Conservation (phyloP, 768 basidiomycete species). For the Macrolepiota dolichaula region DNA sequence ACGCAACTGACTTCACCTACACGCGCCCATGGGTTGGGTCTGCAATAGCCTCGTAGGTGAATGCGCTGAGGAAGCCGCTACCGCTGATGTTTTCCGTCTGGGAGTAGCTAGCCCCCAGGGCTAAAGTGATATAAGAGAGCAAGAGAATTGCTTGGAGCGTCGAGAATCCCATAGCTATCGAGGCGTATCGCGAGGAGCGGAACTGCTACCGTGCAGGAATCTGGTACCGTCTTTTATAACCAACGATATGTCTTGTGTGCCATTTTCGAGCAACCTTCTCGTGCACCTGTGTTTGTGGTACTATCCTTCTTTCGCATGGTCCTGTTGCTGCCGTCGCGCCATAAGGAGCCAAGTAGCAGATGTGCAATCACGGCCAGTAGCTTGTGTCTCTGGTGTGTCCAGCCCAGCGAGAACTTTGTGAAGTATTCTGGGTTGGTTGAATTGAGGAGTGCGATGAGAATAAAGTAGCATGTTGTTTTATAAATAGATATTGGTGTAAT, state of each 20-base stretch:
- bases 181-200: neutral
- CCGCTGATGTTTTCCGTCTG: conserved; percentile 43
- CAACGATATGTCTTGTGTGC: neutral
- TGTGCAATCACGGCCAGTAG: neutral
- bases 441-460: neutral
- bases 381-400: neutral
- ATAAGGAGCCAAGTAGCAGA: conserved; percentile 3
- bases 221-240: neutral
- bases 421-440: neutral
- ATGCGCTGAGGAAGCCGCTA: conserved; percentile 46
- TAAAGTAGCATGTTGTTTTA: neutral
- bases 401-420: neutral
- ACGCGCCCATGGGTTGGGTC: conserved; percentile 71
- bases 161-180: neutral
- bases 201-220: neutral
- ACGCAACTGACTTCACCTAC: conserved; percentile 28
- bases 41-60: conserved; percentile 42
- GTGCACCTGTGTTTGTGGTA: neutral
- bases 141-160: conserved; percentile 15
- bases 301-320: neutral
- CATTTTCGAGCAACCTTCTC: neutral
- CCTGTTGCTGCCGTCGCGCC: neutral
- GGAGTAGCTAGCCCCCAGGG: conserved; percentile 42
- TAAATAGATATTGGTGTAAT: conserved; percentile 1
- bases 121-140: conserved; percentile 17